Evolutionary conservation across 2,329 filamentous ascomycete genomes (phyloP).

Genomic region (Teratosphaeriaceae sp.): DNA sequence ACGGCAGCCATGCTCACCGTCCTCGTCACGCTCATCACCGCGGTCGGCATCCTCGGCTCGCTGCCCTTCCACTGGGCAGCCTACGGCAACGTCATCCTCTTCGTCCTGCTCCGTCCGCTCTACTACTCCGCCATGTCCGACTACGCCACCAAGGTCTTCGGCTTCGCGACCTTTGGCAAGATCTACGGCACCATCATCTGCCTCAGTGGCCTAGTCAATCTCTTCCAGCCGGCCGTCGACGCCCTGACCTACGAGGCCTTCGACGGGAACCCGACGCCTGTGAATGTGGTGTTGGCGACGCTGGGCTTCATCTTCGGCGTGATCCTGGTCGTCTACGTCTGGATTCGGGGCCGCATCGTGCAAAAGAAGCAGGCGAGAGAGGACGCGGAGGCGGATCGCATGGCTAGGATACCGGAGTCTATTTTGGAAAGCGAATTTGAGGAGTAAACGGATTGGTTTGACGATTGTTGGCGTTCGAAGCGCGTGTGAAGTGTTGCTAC

Average conservation of each 20-base stretch:
- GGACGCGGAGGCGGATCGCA: conserved; percentile 32
- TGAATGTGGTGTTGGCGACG: conserved; percentile 63
- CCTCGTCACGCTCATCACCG: conserved; percentile 65
- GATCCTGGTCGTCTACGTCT: conserved; percentile 61
- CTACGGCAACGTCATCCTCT: conserved; percentile 69
- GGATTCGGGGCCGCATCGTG: conserved; percentile 32
- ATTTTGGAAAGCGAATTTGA: conserved; percentile 18
- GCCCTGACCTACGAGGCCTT: conserved; percentile 68
- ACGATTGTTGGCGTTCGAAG: not conserved
- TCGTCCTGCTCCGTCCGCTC: conserved; percentile 77
- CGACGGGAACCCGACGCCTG: conserved; percentile 63
- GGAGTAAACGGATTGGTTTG: conserved; percentile 2
- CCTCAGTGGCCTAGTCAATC: conserved; percentile 73
- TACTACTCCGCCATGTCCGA: conserved; percentile 88
- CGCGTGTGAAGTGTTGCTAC: not conserved
- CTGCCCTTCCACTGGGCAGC: conserved; percentile 65
- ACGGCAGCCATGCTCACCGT: conserved; percentile 63
- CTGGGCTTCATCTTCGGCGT: conserved; percentile 58
- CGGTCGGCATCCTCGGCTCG: conserved; percentile 71
- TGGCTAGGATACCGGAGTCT: conserved; percentile 24
- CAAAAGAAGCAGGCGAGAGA: conserved; percentile 30
- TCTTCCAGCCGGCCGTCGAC: conserved; percentile 74
- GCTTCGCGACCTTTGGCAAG: conserved; percentile 86
- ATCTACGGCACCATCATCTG: conserved; percentile 89
- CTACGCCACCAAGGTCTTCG: conserved; percentile 86